Conservation (phyloP, 2,329 filamentous ascomycete genomes). For the Ascochyta clinopodiicola region DNA sequence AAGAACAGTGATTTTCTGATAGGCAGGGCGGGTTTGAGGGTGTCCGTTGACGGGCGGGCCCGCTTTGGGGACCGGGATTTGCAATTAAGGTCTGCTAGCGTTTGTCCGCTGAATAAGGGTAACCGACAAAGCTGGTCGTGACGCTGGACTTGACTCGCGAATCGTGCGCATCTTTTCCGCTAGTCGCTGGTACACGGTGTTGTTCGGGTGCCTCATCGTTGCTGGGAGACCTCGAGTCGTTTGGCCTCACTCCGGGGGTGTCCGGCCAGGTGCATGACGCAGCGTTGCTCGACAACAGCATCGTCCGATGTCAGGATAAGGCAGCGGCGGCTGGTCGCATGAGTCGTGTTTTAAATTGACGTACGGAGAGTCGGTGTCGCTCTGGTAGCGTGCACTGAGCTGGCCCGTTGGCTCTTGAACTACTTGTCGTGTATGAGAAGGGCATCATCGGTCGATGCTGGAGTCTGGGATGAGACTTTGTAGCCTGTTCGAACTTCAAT, state of each 20-base stretch:
- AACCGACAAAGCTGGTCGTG: not conserved
- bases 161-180: not conserved
- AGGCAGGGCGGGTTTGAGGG: constrained; percentile 1
- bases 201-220: not conserved
- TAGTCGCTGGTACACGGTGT: not conserved
- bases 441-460: not conserved
- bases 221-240: not conserved
- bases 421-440: not conserved
- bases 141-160: constrained; percentile 5
- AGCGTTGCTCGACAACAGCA: not conserved
- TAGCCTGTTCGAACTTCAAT: no score
- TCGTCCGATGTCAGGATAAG: not conserved
- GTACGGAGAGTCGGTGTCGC: not conserved
- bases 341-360: not conserved
- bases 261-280: constrained; percentile 9
- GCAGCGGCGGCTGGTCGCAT: not conserved
- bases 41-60: constrained; percentile 8
- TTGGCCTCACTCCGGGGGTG: not conserved
- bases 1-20: constrained; percentile 2
- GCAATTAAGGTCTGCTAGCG: constrained; percentile 3
- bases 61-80: constrained; percentile 10
- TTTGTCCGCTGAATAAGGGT: not conserved
- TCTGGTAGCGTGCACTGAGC: not conserved
- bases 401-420: not conserved
- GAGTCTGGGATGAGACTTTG: no score